Evolutionary conservation across 306 rosid genomes (phyloP).

Genomic region (Quercus suber): DNA sequence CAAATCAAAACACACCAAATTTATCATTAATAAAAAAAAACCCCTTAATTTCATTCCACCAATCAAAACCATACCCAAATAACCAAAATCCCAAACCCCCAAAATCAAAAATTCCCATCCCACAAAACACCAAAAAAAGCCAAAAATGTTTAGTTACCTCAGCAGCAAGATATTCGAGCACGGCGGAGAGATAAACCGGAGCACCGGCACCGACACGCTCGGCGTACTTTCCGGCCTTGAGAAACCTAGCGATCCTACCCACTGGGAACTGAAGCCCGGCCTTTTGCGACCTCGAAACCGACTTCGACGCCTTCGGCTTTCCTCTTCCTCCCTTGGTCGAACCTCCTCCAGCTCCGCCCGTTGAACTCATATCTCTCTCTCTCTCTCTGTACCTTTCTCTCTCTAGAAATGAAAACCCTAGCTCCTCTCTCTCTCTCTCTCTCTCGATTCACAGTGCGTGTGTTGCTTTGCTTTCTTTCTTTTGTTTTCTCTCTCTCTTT

Average conservation of each 20-base stretch:
- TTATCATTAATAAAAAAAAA: not conserved
- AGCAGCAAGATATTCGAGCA: slow-evolving; percentile 86
- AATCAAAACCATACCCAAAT: not conserved
- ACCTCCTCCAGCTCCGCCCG: slow-evolving; percentile 32
- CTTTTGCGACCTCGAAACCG: slow-evolving; percentile 74
- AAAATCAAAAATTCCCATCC: too few relatives aligned
- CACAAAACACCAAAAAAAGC: not conserved
- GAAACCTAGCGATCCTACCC: slow-evolving; percentile 79
- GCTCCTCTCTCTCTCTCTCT: too few relatives aligned
- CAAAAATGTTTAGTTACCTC: slow-evolving; percentile 36
- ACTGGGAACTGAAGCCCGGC: slow-evolving; percentile 94
- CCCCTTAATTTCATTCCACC: not conserved
- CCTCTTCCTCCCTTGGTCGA: slow-evolving; percentile 94
- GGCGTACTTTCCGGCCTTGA: slow-evolving; percentile 84
- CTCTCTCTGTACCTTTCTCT: slow-evolving; percentile 1
- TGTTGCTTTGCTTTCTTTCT: too few relatives aligned
- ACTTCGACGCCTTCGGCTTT: slow-evolving; percentile 82
- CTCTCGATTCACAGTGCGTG: too few relatives aligned
- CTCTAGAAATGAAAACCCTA: not conserved
- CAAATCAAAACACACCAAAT: not conserved
- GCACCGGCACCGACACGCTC: slow-evolving; percentile 96
- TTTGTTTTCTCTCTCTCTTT: not conserved
- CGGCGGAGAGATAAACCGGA: slow-evolving; percentile 87
- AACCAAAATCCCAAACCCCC: not conserved
- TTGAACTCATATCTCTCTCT: slow-evolving; percentile 55